Conservation (phyloP, 1,284 basidiomycete genomes). For the Tilletia indica region DNA sequence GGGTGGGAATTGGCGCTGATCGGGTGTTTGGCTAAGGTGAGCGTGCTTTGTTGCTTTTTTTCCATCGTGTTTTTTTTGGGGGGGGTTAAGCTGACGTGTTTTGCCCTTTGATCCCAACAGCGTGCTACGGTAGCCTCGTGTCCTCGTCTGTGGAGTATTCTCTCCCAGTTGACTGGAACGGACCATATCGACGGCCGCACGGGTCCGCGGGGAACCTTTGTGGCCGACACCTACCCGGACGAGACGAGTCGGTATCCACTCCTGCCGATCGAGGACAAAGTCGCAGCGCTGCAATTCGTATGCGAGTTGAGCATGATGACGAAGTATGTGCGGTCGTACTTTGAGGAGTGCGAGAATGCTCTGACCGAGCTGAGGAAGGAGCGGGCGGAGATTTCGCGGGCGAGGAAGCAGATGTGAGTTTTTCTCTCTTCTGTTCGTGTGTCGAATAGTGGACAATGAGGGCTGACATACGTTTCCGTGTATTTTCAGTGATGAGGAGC, state of each 20-base stretch:
- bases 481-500: constrained; percentile 68
- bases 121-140: constrained; percentile 41
- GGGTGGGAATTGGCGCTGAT: constrained; percentile 48
- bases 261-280: constrained; percentile 73
- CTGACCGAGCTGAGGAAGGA: constrained; percentile 90
- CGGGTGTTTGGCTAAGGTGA: constrained; percentile 38
- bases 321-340: constrained; percentile 77
- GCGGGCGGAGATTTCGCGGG: constrained; percentile 86
- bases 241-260: constrained; percentile 65
- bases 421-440: neutral
- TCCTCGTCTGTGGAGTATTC: constrained; percentile 47
- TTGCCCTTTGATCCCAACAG: neutral
- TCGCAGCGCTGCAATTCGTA: constrained; percentile 81
- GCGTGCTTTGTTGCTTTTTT: constrained; percentile 5
- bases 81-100: no score
- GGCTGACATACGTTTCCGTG: constrained; percentile 15
- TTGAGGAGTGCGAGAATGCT: constrained; percentile 84
- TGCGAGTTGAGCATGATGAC: constrained; percentile 86
- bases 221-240: constrained; percentile 45
- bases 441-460: no score
- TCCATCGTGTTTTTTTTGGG: neutral
- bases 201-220: constrained; percentile 29
- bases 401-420: constrained; percentile 79
- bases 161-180: constrained; percentile 49
- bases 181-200: constrained; percentile 42